phyloP scores from a whole-genome alignment of 2,329 filamentous ascomycete genomes.

The Verticillium klebahnii region DNA sequence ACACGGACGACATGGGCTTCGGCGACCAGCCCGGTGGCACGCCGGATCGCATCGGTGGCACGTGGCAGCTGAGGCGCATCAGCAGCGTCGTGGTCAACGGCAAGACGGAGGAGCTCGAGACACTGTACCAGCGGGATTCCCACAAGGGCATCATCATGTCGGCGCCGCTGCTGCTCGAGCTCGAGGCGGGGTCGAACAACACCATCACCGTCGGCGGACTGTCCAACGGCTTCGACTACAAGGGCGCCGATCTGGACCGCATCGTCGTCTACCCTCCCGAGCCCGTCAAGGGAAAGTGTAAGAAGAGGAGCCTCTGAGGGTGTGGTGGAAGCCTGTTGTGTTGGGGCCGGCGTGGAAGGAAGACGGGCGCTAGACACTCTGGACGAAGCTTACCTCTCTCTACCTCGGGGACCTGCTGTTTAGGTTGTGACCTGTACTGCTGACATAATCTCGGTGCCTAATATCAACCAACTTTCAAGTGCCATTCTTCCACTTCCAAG shows the following conservation, averaged over 20 bases:
- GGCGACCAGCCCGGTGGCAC: conserved; percentile 48
- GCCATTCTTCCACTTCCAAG: neutral
- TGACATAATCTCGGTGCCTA: too few species aligned
- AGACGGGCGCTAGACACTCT: too few species aligned
- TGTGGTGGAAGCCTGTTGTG: neutral
- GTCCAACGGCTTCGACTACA: conserved; percentile 49
- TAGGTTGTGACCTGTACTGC: too few species aligned
- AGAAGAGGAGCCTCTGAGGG: neutral
- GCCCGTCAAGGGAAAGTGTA: conserved; percentile 3
- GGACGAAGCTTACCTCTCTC: too few species aligned
- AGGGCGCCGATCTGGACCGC: conserved; percentile 53
- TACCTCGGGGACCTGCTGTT: too few species aligned
- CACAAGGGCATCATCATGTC: conserved; percentile 55
- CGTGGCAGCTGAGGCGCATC: conserved; percentile 55
- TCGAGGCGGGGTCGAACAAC: conserved; percentile 45
- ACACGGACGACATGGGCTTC: conserved; percentile 57
- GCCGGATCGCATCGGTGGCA: conserved; percentile 54
- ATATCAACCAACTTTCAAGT: too few species aligned
- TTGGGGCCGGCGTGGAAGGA: too few species aligned
- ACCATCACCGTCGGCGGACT: conserved; percentile 54
- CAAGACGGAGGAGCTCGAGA: conserved; percentile 34
- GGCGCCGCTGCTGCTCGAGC: conserved; percentile 46
- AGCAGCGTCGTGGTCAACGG: conserved; percentile 56
- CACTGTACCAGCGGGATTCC: conserved; percentile 45
- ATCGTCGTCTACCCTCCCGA: conserved; percentile 58